phyloP scores from a whole-genome alignment of 768 basidiomycete species.

The Jaapia argillacea region DNA sequence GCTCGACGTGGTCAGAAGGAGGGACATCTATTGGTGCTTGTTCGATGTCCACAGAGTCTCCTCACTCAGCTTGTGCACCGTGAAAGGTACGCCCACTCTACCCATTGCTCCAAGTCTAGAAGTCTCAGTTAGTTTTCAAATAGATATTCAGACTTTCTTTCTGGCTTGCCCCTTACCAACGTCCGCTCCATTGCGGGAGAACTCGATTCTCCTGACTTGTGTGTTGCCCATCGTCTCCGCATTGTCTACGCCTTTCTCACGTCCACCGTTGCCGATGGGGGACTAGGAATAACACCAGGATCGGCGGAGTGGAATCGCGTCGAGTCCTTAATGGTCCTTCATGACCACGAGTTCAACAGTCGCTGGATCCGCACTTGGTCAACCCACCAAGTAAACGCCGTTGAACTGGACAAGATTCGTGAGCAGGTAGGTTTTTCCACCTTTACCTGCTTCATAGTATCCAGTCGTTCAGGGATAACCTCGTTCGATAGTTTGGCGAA shows the following conservation, averaged over 20 bases:
- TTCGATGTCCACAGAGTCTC: conserved; percentile 54
- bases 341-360: conserved; percentile 76
- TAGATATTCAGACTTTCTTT: conserved; percentile 74
- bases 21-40: conserved; percentile 69
- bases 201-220: conserved; percentile 42
- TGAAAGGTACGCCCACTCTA: conserved; percentile 77
- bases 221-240: conserved; percentile 73
- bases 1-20: conserved; percentile 69
- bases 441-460: no score
- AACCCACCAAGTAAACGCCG: conserved; percentile 46
- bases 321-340: conserved; percentile 73
- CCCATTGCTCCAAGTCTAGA: no score
- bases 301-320: conserved; percentile 70
- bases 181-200: no score
- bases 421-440: conserved; percentile 57
- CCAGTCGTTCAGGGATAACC: no score
- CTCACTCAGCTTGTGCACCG: conserved; percentile 56
- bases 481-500: conserved; percentile 77
- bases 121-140: no score
- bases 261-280: conserved; percentile 63
- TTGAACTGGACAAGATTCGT: conserved; percentile 59
- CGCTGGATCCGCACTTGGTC: conserved; percentile 74
- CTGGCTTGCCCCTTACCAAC: conserved; percentile 53
- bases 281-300: conserved; percentile 72
- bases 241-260: conserved; percentile 66